Conservation (phyloP, 345 rosid species). For the Clausena lansium region DNA sequence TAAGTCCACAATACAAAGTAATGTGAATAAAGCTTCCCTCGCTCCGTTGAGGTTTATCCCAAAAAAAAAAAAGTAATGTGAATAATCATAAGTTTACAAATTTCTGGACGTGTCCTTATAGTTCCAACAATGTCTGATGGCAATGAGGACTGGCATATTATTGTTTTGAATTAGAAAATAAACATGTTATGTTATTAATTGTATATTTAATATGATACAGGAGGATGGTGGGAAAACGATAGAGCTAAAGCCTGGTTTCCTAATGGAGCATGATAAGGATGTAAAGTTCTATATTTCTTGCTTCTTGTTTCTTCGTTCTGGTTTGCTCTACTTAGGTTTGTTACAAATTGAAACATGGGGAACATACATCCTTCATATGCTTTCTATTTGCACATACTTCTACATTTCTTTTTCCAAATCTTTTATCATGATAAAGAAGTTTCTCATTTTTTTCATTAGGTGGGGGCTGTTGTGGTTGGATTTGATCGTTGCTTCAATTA, state of each 20-base stretch:
- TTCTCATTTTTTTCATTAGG: slow-evolving; percentile 45
- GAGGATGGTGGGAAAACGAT: slow-evolving; percentile 74
- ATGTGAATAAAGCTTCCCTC: too few relatives aligned
- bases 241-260: slow-evolving; percentile 73
- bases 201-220: slow-evolving; percentile 35
- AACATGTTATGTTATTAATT: not conserved
- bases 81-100: not conserved
- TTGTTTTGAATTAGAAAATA: not conserved
- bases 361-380: not conserved
- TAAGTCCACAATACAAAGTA: not conserved
- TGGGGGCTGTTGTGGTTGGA: slow-evolving; percentile 97
- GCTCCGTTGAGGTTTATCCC: not conserved
- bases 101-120: not conserved
- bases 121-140: not conserved
- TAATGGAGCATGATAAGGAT: slow-evolving; percentile 84
- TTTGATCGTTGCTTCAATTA: slow-evolving; percentile 85
- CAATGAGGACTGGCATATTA: not conserved
- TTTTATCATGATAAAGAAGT: slow-evolving; percentile 8
- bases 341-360: not conserved
- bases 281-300: slow-evolving; percentile 38
- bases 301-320: not conserved
- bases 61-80: not conserved
- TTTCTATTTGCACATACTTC: not conserved
- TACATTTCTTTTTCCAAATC: not conserved
- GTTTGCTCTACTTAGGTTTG: not conserved